These are phyloP conservation scores for Parafenestella ontariensis DNA, from an alignment of 2,329 filamentous ascomycete species.

Conservation along the genomic window DNA sequence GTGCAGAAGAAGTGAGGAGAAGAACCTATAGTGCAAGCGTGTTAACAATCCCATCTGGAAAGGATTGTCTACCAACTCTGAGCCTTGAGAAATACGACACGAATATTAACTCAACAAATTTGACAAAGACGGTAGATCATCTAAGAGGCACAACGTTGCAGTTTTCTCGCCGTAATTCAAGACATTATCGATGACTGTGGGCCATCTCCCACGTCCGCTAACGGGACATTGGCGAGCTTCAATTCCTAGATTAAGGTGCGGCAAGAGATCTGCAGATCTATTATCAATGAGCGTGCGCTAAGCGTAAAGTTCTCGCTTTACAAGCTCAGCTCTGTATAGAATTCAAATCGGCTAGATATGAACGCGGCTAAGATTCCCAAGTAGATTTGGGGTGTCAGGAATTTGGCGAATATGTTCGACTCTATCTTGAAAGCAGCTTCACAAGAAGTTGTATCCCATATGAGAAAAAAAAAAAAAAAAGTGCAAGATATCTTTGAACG, in stretches of 20 bases:
- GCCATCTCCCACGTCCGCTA: background rate
- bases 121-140: background rate
- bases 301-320: background rate
- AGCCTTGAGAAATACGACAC: background rate
- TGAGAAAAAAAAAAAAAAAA: background rate
- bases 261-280: background rate
- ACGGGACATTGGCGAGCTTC: background rate
- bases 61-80: background rate
- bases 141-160: background rate
- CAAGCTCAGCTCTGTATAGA: background rate
- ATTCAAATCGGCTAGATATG: background rate
- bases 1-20: background rate
- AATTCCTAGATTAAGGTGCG: background rate
- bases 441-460: background rate
- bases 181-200: background rate
- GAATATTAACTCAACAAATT: background rate
- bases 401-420: background rate
- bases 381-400: background rate
- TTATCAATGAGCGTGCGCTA: background rate
- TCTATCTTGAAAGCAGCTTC: background rate
- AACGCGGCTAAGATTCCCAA: background rate
- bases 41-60: background rate
- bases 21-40: background rate
- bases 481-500: background rate
- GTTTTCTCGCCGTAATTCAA: background rate